These are phyloP conservation scores for Trichoderma orchidacearum DNA, from an alignment of 495 filamentous ascomycete genomes.

Conservation along the genomic window DNA sequence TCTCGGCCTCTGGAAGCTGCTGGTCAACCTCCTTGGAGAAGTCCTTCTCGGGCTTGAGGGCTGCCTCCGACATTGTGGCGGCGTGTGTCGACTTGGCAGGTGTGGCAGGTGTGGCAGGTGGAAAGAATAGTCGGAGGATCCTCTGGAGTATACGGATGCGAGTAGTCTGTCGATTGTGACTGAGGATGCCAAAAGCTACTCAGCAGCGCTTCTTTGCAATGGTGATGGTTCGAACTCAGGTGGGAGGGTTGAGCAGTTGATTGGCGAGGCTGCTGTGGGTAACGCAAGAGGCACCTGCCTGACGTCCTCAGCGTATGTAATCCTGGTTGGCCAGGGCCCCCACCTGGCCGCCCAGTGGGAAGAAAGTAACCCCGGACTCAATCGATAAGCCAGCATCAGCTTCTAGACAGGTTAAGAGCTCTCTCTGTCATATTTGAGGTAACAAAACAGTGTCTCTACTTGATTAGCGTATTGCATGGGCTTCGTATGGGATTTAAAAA, in stretches of 20 bases:
- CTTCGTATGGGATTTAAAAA: too few relatives aligned
- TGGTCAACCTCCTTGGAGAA: constrained; percentile 85
- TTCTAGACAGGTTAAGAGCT: too few relatives aligned
- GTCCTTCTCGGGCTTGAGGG: constrained; percentile 51
- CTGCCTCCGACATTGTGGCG: constrained; percentile 29
- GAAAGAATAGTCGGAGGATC: too few relatives aligned
- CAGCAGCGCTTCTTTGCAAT: too few relatives aligned
- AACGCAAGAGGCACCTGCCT: constrained; percentile 1
- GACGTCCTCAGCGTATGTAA: constrained; percentile 1
- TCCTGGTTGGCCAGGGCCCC: not conserved
- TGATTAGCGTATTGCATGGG: too few relatives aligned
- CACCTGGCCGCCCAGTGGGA: not conserved
- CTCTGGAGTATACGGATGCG: not conserved
- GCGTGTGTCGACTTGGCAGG: not conserved
- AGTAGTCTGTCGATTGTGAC: not conserved
- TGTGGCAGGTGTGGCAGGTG: not conserved
- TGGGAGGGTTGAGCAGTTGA: not conserved
- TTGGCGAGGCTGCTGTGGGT: not conserved
- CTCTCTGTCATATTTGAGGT: too few relatives aligned
- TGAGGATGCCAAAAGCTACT: not conserved
- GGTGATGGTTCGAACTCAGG: not conserved
- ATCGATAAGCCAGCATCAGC: not conserved
- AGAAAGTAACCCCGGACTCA: not conserved
- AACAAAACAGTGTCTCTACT: too few relatives aligned
- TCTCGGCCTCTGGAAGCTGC: constrained; percentile 75